Percentiles rank a stretch among this genome's conserved stretches.
phyloP scores from a whole-genome alignment of 169 alveolate genomes.

The Eimeria zaria region DNA sequence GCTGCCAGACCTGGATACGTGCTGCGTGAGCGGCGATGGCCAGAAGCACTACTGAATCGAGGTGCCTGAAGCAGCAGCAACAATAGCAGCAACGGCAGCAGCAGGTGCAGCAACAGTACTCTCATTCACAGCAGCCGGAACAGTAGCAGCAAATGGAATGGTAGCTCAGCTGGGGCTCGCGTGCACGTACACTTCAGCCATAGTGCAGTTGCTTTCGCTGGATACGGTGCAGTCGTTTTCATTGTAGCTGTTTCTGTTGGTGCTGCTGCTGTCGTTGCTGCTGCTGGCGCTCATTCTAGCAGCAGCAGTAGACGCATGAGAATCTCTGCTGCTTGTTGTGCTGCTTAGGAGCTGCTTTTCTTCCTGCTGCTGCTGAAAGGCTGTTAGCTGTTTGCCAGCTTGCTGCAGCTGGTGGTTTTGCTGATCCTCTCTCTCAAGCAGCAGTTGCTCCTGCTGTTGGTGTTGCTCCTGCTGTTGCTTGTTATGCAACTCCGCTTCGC shows the following conservation, averaged over 20 bases:
- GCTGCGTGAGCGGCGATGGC: slow-evolving; percentile 51
- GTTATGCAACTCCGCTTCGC: neutral
- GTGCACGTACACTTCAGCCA: slow-evolving; percentile 32
- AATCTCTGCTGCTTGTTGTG: neutral
- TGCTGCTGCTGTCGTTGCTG: neutral
- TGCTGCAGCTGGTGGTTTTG: neutral
- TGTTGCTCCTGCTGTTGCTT: slow-evolving; percentile 10
- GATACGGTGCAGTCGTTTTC: neutral
- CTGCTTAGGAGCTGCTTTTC: neutral
- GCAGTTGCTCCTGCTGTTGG: slow-evolving; percentile 28
- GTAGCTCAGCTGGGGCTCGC: neutral
- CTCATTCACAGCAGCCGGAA: slow-evolving; percentile 5
- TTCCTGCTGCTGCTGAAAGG: neutral
- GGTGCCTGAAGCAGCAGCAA: neutral
- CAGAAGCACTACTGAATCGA: slow-evolving; percentile 30
- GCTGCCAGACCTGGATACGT: slow-evolving; percentile 43
- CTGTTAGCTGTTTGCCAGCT: neutral
- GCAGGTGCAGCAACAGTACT: neutral
- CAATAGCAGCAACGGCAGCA: neutral
- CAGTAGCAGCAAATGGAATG: neutral
- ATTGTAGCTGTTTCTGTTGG: neutral
- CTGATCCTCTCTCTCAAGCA: neutral
- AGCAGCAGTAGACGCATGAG: neutral
- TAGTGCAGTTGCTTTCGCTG: neutral
- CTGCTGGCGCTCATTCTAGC: slow-evolving; percentile 39